These are phyloP conservation scores for Botrytis pseudocinerea DNA, from an alignment of 2,329 filamentous ascomycete genomes.

Conservation along the genomic window DNA sequence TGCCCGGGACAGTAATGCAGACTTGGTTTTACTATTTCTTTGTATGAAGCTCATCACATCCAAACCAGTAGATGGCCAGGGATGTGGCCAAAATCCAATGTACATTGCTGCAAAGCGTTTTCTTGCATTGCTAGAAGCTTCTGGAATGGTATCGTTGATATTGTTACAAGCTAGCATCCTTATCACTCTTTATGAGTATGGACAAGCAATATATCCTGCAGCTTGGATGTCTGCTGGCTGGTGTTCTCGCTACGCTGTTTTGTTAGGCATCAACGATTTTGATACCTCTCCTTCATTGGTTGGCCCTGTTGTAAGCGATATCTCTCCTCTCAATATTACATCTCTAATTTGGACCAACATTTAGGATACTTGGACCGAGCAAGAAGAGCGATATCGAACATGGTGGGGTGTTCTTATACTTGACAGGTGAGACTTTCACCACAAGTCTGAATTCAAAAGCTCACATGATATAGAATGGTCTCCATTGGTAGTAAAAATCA, in stretches of 20 bases:
- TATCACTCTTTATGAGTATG: conserved; percentile 50
- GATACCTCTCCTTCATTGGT: conserved; percentile 44
- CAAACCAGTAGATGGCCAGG: conserved; percentile 42
- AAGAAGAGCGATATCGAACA: conserved; percentile 48
- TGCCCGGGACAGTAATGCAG: conserved; percentile 47
- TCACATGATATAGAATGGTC: conserved; percentile 35
- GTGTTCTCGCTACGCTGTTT: conserved; percentile 48
- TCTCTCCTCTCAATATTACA: background rate
- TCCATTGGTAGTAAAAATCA: conserved; percentile 38
- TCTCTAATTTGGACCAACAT: conserved; percentile 12
- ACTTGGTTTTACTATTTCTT: conserved; percentile 50
- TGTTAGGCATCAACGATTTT: conserved; percentile 47
- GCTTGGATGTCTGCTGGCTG: conserved; percentile 51
- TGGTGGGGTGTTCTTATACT: conserved; percentile 53
- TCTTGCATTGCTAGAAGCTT: conserved; percentile 45
- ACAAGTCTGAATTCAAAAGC: background rate
- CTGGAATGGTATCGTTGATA: conserved; percentile 46
- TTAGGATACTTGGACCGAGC: conserved; percentile 49
- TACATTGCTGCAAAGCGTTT: conserved; percentile 49
- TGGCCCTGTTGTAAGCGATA: conserved; percentile 40
- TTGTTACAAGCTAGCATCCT: conserved; percentile 50
- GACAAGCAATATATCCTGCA: conserved; percentile 52
- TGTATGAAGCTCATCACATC: conserved; percentile 51
- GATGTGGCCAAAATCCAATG: conserved; percentile 43
- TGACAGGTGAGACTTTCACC: conserved; percentile 42